These are phyloP conservation scores for Kwoniella dendrophila DNA, from an alignment of 768 basidiomycete species.

Conservation along the genomic window DNA sequence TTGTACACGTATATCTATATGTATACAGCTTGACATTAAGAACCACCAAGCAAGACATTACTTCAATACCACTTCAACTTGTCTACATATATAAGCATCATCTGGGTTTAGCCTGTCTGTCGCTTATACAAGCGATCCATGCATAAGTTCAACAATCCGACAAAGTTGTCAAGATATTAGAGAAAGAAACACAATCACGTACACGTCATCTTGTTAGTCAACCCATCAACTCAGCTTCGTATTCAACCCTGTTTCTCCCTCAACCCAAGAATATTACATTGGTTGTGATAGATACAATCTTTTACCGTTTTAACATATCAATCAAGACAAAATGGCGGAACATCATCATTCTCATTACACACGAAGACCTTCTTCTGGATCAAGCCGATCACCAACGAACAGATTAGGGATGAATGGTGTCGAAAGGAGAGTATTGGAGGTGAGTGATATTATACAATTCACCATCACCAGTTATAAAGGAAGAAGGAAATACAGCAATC, in stretches of 20 bases:
- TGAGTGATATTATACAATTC: too few species aligned
- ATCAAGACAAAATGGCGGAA: conserved; percentile 2
- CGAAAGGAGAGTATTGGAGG: conserved; percentile 8
- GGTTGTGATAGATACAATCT: too few species aligned
- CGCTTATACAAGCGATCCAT: neutral
- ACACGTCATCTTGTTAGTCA: neutral
- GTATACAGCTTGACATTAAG: neutral
- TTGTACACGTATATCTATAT: neutral
- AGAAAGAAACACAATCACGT: neutral
- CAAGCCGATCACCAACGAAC: conserved; percentile 17
- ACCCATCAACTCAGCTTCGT: neutral
- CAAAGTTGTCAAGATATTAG: neutral
- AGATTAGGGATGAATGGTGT: conserved; percentile 7
- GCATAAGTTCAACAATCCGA: neutral
- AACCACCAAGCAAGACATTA: too few species aligned
- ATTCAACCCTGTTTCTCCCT: neutral
- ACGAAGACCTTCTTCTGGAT: conserved; percentile 21
- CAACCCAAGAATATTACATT: too few species aligned
- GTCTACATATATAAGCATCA: neutral
- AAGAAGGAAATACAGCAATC: too few species aligned
- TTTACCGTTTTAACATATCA: too few species aligned
- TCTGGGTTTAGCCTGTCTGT: neutral
- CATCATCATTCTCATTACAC: conserved; percentile 27
- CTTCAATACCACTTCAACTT: too few species aligned
- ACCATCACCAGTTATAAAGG: too few species aligned